phyloP scores from a whole-genome alignment of 2,329 filamentous ascomycete species.

The Sphaerulina vaccinii region DNA sequence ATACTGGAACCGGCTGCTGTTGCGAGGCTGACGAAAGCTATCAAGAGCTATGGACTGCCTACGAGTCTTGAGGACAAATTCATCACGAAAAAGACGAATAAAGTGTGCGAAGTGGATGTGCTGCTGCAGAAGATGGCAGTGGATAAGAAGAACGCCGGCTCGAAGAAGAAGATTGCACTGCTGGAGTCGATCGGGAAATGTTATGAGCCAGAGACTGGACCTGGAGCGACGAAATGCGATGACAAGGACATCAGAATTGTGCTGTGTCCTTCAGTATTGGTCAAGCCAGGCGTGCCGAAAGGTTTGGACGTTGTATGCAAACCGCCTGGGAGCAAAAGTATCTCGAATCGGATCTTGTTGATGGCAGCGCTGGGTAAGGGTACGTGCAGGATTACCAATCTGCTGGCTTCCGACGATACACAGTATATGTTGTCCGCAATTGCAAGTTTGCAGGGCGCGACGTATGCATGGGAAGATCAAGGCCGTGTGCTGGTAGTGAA shows the following conservation, averaged over 20 bases:
- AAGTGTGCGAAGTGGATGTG: slow-evolving; percentile 81
- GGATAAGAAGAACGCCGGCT: slow-evolving; percentile 97
- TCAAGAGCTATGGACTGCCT: slow-evolving; percentile 88
- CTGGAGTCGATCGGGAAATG: slow-evolving; percentile 87
- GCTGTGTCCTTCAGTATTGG: slow-evolving; percentile 73
- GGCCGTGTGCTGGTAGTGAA: slow-evolving; percentile 87
- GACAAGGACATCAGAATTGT: slow-evolving; percentile 81
- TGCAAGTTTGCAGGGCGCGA: slow-evolving; percentile 76
- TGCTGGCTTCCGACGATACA: slow-evolving; percentile 94
- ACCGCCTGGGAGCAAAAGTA: slow-evolving; percentile 94
- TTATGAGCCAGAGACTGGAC: slow-evolving; percentile 65
- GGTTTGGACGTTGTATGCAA: slow-evolving; percentile 70
- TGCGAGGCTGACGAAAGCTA: slow-evolving; percentile 85
- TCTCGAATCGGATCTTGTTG: slow-evolving; percentile 93
- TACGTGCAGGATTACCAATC: slow-evolving; percentile 82
- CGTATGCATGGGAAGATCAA: slow-evolving; percentile 90
- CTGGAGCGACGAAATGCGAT: slow-evolving; percentile 73
- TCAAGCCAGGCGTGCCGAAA: slow-evolving; percentile 69
- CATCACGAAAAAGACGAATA: slow-evolving; percentile 79
- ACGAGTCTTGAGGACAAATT: slow-evolving; percentile 81
- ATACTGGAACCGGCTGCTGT: slow-evolving; percentile 83
- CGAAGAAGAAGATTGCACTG: slow-evolving; percentile 92
- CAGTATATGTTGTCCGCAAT: slow-evolving; percentile 97
- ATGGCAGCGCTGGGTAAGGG: slow-evolving; percentile 86
- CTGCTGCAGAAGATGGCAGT: slow-evolving; percentile 92